phyloP scores from a whole-genome alignment of 2,329 filamentous ascomycete genomes.

The Pleurostoma richardsiae region DNA sequence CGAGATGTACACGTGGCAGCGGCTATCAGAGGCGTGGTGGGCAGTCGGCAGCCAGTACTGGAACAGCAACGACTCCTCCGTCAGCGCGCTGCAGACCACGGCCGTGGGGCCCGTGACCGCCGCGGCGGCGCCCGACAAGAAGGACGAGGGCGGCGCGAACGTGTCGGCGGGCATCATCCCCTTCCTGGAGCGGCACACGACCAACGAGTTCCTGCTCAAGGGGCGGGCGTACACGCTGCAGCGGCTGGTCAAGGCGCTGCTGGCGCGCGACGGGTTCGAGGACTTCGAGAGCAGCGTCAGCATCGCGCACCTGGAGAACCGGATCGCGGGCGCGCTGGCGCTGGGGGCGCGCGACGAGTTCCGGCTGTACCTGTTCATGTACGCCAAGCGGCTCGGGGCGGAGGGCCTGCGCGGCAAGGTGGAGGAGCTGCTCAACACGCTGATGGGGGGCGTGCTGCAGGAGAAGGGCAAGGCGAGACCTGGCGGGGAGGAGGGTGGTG shows the following conservation, averaged over 20 bases:
- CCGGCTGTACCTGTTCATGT: constrained; percentile 93
- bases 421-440: constrained; percentile 79
- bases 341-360: constrained; percentile 89
- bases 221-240: constrained; percentile 89
- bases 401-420: constrained; percentile 86
- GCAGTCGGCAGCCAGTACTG: constrained; percentile 97
- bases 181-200: constrained; percentile 89
- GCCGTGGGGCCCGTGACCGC: constrained; percentile 55
- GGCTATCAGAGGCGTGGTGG: constrained; percentile 97
- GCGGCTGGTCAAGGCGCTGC: constrained; percentile 80
- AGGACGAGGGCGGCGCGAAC: constrained; percentile 46
- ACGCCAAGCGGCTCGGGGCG: constrained; percentile 88
- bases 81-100: constrained; percentile 72
- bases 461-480: constrained; percentile 43
- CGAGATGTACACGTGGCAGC: constrained; percentile 85
- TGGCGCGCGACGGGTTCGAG: constrained; percentile 88
- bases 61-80: constrained; percentile 92
- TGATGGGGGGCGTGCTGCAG: constrained; percentile 68
- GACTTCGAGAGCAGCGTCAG: constrained; percentile 86
- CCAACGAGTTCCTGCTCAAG: constrained; percentile 84
- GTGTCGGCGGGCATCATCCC: constrained; percentile 91
- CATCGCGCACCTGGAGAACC: constrained; percentile 91
- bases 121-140: constrained; percentile 36
- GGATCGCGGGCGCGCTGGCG: constrained; percentile 82
- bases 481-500: constrained; percentile 19